Conservation (phyloP, 345 rosid species). For the Lumnitzera racemosa region DNA sequence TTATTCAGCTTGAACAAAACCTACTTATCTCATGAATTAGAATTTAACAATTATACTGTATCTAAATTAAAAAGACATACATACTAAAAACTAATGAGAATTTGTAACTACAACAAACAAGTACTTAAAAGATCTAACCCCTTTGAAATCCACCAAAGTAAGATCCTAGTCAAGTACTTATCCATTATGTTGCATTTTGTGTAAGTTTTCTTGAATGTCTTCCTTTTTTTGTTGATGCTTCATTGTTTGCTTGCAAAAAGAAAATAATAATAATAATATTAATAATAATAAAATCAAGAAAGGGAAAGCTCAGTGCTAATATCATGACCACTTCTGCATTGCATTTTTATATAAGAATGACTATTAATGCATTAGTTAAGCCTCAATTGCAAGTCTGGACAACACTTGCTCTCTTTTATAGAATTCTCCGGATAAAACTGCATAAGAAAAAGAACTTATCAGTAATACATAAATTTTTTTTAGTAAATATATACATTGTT, state of each 20-base stretch:
- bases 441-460: not conserved
- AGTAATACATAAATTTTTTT: not conserved
- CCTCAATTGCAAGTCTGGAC: conserved; percentile 35
- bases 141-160: not conserved
- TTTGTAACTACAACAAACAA: conserved; percentile 13
- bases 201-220: no score
- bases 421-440: conserved; percentile 22
- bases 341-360: conserved; percentile 14
- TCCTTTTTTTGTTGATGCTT: no score
- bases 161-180: conserved; percentile 5
- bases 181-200: not conserved
- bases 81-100: not conserved
- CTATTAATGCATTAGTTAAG: conserved; percentile 28
- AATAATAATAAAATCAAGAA: conserved; percentile 16
- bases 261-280: no score
- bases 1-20: no score
- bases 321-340: conserved; percentile 17
- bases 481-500: no score
- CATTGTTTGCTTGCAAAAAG: not conserved
- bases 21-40: no score
- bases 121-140: conserved; percentile 12
- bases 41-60: no score
- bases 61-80: not conserved
- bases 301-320: conserved; percentile 42
- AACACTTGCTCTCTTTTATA: conserved; percentile 21